Evolutionary conservation across 1,139 yeast genomes (phyloP).

Genomic region (Pichia sp.): DNA sequence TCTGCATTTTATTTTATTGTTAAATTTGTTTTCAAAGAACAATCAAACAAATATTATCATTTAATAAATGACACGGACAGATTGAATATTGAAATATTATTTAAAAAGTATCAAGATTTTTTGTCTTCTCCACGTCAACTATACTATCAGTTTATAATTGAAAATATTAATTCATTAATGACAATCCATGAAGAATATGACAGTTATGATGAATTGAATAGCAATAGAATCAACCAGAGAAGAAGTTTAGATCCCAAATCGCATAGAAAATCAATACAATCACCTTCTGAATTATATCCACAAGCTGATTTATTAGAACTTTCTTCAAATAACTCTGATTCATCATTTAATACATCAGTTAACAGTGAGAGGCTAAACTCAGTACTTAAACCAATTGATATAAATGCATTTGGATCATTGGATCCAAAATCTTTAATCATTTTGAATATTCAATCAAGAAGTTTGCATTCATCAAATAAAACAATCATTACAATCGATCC

Average conservation of each 20-base stretch:
- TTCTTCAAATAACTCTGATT: background rate
- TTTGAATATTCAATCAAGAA: conserved; percentile 7
- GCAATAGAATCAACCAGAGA: background rate
- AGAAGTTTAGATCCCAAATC: conserved; percentile 7
- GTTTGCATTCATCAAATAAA: conserved; percentile 3
- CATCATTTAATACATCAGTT: background rate
- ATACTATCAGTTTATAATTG: background rate
- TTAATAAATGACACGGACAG: background rate
- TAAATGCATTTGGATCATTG: background rate
- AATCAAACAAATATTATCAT: background rate
- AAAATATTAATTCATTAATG: background rate
- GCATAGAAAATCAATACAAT: background rate
- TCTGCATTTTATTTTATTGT: conserved; percentile 9
- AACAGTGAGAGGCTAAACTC: background rate
- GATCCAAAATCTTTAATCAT: conserved; percentile 1
- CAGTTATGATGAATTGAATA: background rate
- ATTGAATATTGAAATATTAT: conserved; percentile 5
- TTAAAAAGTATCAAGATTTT: conserved; percentile 4
- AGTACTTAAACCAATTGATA: conserved; percentile 1
- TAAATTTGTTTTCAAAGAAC: conserved; percentile 4
- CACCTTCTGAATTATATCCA: conserved; percentile 11
- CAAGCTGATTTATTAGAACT: conserved; percentile 1
- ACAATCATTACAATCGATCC: conserved; percentile 7
- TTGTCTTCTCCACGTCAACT: background rate
- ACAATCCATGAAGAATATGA: background rate